phyloP scores from a whole-genome alignment of 1,284 basidiomycete genomes.

The Ustilago sp. region DNA sequence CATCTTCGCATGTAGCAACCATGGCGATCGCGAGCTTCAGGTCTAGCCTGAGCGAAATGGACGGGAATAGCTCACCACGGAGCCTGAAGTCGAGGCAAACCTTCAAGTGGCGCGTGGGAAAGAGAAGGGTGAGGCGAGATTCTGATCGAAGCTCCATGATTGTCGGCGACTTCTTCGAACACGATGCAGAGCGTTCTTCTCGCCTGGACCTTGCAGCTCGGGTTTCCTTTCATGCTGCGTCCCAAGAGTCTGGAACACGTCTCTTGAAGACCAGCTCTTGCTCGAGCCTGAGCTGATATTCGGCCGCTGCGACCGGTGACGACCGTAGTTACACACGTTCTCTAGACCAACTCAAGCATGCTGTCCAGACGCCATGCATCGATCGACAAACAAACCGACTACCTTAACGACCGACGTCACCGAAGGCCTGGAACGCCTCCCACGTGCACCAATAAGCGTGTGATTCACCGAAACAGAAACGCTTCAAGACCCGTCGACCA shows the following conservation, averaged over 20 bases:
- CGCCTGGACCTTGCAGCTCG: neutral
- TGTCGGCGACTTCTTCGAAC: neutral
- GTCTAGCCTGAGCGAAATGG: neutral
- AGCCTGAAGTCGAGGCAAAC: neutral
- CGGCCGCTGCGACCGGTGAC: neutral
- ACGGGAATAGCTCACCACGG: neutral
- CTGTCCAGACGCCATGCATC: neutral
- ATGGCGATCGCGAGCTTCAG: neutral
- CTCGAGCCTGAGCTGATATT: neutral
- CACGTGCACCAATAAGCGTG: neutral
- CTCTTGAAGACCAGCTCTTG: neutral
- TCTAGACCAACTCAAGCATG: neutral
- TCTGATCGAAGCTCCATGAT: neutral
- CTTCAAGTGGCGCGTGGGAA: neutral
- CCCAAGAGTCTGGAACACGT: neutral
- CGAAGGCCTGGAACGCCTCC: neutral
- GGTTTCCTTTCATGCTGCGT: neutral
- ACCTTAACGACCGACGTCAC: neutral
- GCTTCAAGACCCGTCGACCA: neutral
- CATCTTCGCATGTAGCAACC: neutral
- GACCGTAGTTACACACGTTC: neutral
- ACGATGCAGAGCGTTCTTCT: neutral
- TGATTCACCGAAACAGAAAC: neutral
- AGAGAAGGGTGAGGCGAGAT: neutral
- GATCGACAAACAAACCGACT: neutral